Base-by-base conservation (phyloP, 1,139 yeast genomes). In the Scheffersomyces illinoinensis region DNA sequence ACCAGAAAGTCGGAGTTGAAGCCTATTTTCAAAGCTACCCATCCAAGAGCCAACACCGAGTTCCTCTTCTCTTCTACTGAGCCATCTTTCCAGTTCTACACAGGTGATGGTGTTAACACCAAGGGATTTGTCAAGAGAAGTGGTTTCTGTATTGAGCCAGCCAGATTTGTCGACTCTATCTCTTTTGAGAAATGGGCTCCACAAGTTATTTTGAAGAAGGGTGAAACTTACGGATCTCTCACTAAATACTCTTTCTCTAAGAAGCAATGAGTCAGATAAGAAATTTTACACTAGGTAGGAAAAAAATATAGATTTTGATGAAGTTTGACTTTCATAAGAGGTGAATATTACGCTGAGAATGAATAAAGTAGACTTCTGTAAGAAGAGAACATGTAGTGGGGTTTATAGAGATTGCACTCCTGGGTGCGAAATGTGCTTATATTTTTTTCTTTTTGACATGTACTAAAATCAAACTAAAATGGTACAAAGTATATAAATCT, bases 71-170 rank as follows among this genome's bases (percentile, higher is more conserved):
- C 73, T 33, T 77, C 90, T 10, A 88, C 92, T 1, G 93, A 88
- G 62, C 93, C 93, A 5, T 76, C 86, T 4, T 87, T 85, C 78
- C 92, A 88, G 71, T 77, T 88, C 57, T 88, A 88, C 72, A 86
- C 91, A 48, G 90, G 90, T 47, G 87, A 84, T 63, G 76, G 76
- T 57, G 77, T 82, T 58, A 67, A 79, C 59, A 76, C 81, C 52
- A 66, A 68, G 43, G 73, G 72, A 8, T 78, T 71, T 64, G 73
- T 76, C 33, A 68, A 76, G 43, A 79, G 91, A 69, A 72, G 83
- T 57, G 92, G 91, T 5, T 82, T 88, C 70, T 87, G 90, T 62
- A 76, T 87, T 53, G 93, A 88, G 71, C 87, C 90, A 47, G 81
- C 85, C 47, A 78, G 91, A 67, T 86, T 78, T 66, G 80, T 86